A percentile compares a stretch with the other conserved stretches of the same genome.
Conservation (phyloP, 164 flowering plant species). For the Tetrastigma voinierianum region DNA sequence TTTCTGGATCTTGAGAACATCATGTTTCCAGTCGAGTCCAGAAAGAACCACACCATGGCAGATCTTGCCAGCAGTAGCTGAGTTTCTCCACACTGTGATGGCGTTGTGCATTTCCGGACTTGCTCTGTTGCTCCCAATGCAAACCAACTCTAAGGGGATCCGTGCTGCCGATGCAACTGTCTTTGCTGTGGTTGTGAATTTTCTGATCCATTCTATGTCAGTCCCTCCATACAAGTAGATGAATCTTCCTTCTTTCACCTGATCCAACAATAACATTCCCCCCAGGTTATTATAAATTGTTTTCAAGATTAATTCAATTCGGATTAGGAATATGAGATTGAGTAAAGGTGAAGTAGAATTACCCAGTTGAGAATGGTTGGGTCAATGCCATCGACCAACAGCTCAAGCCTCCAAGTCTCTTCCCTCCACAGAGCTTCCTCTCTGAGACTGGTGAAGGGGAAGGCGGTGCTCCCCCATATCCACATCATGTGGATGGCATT, state of each 20-base stretch:
- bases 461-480: conserved; percentile 52
- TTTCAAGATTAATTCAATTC: too few species aligned
- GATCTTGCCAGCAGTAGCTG: conserved; percentile 28
- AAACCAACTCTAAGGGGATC: conserved; percentile 37
- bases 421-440: conserved; percentile 47
- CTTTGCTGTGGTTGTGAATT: conserved; percentile 23
- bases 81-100: conserved; percentile 16
- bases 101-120: conserved; percentile 12
- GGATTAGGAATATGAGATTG: too few species aligned
- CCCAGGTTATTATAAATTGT: too few species aligned
- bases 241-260: conserved; percentile 40
- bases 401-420: conserved; percentile 46
- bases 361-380: conserved; percentile 43
- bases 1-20: conserved; percentile 30
- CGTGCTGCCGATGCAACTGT: conserved; percentile 9
- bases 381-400: conserved; percentile 43
- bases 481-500: conserved; percentile 60
- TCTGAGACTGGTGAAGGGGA: conserved; percentile 42
- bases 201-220: conserved; percentile 44
- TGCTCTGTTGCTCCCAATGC: conserved; percentile 35
- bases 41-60: conserved; percentile 33
- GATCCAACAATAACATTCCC: background rate
- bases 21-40: conserved; percentile 50
- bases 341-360: conserved; percentile 3
- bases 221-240: conserved; percentile 52